Evolutionary conservation across 1,284 basidiomycete genomes (phyloP), one percentile per base, ranked within the genome.

Genomic region (Sporisorium exsertum): DNA sequence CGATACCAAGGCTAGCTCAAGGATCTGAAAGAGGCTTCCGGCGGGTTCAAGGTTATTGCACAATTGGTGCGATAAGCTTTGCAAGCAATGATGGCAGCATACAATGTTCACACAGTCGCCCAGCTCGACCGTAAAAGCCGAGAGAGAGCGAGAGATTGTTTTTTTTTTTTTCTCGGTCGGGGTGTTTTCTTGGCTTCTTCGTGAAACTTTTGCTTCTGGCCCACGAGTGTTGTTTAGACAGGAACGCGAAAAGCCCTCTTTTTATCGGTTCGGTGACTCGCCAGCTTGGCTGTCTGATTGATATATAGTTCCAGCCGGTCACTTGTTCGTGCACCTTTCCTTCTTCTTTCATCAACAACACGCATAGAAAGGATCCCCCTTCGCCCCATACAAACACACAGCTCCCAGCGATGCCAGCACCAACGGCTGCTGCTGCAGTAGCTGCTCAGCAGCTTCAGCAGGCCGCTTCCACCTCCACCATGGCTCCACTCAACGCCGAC

Each of bases 401-500:
- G 35, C 3, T 46, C 20, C 2, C 15, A 42, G 46, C 35, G 1
- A 72, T 72, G 64, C 70, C 70, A 8, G 70, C 70, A 9, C 64
- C 64, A 10, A 72, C 69, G 10, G 49, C 60, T 6, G 43, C 61
- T 16, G 53, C 62, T 18, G 50, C 62, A 15, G 45, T 40, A 12
- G 53, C 49, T 20, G 46, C 51, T 40, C 50, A 57, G 22, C 63
- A 58, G 15, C 24, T 58, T 22, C 56, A 54, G 37, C 61, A 58
- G 33, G 66, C 66, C 43, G 61, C 60, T 20, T 54, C 67, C 20
- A 59, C 64, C 46, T 70, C 68, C 40, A 67, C 53, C 53, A 50
- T 71, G 60, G 61, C 73, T 1, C 68, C 68, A 2, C 68, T 76
- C 64, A 68, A 76, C 51, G 73, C 73, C 40, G 73, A 76, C 24